phyloP scores from a whole-genome alignment of 345 rosid genomes.

The Murraya koenigii region DNA sequence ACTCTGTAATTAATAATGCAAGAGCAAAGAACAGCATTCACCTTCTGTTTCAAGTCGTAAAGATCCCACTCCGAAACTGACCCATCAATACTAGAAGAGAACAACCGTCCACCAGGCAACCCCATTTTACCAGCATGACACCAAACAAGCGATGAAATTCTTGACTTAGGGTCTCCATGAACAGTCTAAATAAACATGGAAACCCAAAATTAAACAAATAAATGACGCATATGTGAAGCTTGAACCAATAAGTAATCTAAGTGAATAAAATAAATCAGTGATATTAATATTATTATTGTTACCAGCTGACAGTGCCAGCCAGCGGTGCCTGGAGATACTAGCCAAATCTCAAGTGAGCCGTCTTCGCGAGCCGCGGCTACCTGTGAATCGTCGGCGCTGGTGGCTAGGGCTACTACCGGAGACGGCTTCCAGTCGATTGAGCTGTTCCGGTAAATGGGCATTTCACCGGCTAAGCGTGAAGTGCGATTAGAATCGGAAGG shows the following conservation, averaged over 20 bases:
- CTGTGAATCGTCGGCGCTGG: slow-evolving; percentile 68
- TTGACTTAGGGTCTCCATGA: slow-evolving; percentile 69
- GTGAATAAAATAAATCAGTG: not conserved
- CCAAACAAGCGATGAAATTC: slow-evolving; percentile 90
- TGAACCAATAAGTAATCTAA: not conserved
- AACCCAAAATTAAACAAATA: slow-evolving; percentile 4
- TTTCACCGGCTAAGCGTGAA: slow-evolving; percentile 18
- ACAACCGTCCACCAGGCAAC: slow-evolving; percentile 66
- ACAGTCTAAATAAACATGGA: slow-evolving; percentile 45
- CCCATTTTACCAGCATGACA: slow-evolving; percentile 50
- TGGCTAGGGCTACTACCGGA: slow-evolving; percentile 82
- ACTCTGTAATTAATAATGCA: not conserved
- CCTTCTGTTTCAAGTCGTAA: slow-evolving; percentile 85
- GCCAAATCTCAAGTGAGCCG: slow-evolving; percentile 97
- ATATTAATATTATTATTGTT: not conserved
- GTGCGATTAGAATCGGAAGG: not conserved
- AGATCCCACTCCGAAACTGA: slow-evolving; percentile 87
- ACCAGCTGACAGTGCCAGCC: slow-evolving; percentile 99
- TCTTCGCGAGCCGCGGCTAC: slow-evolving; percentile 92
- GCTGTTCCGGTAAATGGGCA: slow-evolving; percentile 61
- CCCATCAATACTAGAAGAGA: slow-evolving; percentile 85
- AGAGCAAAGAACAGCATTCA: slow-evolving; percentile 15
- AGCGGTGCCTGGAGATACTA: slow-evolving; percentile 85
- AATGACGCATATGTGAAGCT: not conserved
- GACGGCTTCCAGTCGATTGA: slow-evolving; percentile 89